These are phyloP conservation scores for Geotrichum macrosporum DNA, from an alignment of 1,139 yeast species.

Conservation along the genomic window DNA sequence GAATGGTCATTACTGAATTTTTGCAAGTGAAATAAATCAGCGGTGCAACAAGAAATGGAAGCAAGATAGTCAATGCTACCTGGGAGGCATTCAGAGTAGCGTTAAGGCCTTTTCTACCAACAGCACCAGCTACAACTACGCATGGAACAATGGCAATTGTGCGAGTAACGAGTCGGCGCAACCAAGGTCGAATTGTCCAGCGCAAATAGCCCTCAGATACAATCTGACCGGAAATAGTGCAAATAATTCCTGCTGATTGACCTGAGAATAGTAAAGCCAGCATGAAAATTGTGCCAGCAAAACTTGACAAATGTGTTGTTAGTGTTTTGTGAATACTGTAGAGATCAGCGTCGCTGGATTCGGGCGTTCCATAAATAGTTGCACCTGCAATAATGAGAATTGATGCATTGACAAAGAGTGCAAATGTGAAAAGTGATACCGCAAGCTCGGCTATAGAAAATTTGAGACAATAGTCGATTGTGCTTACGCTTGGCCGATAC, in stretches of 20 bases:
- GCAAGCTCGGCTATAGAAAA: slow-evolving; percentile 74
- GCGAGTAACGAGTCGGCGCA: slow-evolving; percentile 78
- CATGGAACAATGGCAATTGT: slow-evolving; percentile 86
- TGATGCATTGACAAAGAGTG: slow-evolving; percentile 80
- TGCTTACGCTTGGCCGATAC: slow-evolving; percentile 65
- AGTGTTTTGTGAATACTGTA: slow-evolving; percentile 78
- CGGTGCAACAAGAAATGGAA: slow-evolving; percentile 76
- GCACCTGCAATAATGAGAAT: slow-evolving; percentile 84
- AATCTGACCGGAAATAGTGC: slow-evolving; percentile 95
- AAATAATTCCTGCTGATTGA: slow-evolving; percentile 96
- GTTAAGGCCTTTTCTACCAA: slow-evolving; percentile 85
- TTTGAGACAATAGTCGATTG: slow-evolving; percentile 64
- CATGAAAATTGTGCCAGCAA: slow-evolving; percentile 91
- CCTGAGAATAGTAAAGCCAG: slow-evolving; percentile 92
- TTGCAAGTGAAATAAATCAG: slow-evolving; percentile 68
- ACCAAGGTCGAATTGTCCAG: slow-evolving; percentile 84
- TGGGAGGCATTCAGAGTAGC: slow-evolving; percentile 74
- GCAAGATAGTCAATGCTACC: slow-evolving; percentile 63
- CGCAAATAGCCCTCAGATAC: slow-evolving; percentile 88
- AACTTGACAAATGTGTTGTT: slow-evolving; percentile 68
- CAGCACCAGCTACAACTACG: slow-evolving; percentile 63
- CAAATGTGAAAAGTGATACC: slow-evolving; percentile 70
- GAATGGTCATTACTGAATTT: slow-evolving; percentile 56
- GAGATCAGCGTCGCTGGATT: slow-evolving; percentile 81
- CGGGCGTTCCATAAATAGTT: slow-evolving; percentile 62